Evolutionary conservation across 805 yeast genomes (phyloP), one percentile per base, ranked within the genome.

Genomic region (Saccharomycopsis capsularis): DNA sequence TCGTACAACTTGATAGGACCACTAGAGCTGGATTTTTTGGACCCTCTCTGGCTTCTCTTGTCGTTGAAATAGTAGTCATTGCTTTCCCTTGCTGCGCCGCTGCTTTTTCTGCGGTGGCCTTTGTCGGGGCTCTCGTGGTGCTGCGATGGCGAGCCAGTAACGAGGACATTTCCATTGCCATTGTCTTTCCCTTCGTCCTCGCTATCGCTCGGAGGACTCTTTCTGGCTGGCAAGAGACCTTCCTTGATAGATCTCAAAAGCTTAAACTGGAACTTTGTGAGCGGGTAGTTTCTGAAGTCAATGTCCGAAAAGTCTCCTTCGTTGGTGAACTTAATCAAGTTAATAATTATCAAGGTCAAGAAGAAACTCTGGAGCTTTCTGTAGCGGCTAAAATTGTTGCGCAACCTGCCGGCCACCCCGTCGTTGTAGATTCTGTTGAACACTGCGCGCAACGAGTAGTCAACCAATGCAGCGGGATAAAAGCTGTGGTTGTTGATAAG

Each of bases 361-460:
- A 51, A 19, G 13, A 47, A 29, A 27, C 51, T 35, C 40, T 51
- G 54, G 21, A 42, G 34, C 29, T 44, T 47, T 22, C 41, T 44
- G 27, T 46, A 42, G 25, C n/a, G 4, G 25, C 29, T 39, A 29
- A 15, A 25, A 16, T 44, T 44, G 22, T 30, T 35, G 16, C 29
- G 21, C 32, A 47, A 24, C 18, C 25, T 21, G 9, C 29, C 18
- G 7, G 45, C 34, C 21, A 50, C 19, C 23, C 38, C 18, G 15
- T 32, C 29, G n/a, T 25, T 21, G 30, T 42, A 50, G 18, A 46
- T 37, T 3, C 18, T 15, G 13, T 27, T 15, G 11, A 46, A 16
- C 11, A 46, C 29, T 25, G 27, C 30, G 18, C 30, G 40, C 15
- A 50, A 39, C 15, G 49, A 42, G 19, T 42, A 42, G 15, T 34